A percentile compares a stretch with the other conserved stretches of the same genome.
Evolutionary conservation across 2,329 filamentous ascomycete species (phyloP).

Genomic region (Gremmenia infestans): DNA sequence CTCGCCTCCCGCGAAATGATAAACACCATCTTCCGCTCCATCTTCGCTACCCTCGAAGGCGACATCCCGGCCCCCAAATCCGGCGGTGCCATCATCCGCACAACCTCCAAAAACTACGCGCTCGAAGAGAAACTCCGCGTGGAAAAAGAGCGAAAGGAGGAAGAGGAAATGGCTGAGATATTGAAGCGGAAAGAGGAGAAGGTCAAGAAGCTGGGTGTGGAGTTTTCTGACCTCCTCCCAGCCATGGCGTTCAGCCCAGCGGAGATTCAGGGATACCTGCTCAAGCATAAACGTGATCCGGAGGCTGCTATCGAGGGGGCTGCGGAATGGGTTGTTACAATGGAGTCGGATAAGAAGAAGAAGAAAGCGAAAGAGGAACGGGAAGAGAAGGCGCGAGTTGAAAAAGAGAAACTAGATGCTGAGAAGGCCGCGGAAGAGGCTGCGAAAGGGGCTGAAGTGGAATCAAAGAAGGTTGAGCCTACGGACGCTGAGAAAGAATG

Average conservation of each 20-base stretch:
- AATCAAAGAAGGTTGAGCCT: slow-evolving; percentile 4
- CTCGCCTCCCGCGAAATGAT: slow-evolving; percentile 26
- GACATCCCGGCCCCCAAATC: slow-evolving; percentile 15
- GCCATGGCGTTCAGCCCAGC: slow-evolving; percentile 51
- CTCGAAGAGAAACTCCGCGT: background rate
- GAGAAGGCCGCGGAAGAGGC: slow-evolving; percentile 11
- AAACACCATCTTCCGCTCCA: slow-evolving; percentile 27
- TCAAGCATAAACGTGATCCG: slow-evolving; percentile 57
- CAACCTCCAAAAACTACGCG: background rate
- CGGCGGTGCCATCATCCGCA: background rate
- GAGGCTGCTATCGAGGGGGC: slow-evolving; percentile 49
- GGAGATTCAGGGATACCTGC: slow-evolving; percentile 59
- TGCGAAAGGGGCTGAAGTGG: slow-evolving; percentile 9
- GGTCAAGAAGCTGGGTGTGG: slow-evolving; percentile 38
- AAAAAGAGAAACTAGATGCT: slow-evolving; percentile 19
- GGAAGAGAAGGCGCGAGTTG: slow-evolving; percentile 21
- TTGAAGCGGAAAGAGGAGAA: slow-evolving; percentile 15
- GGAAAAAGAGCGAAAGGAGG: slow-evolving; percentile 2
- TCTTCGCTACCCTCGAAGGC: slow-evolving; percentile 35
- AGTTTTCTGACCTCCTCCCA: slow-evolving; percentile 51
- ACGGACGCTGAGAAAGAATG: too few relatives aligned
- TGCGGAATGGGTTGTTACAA: slow-evolving; percentile 48
- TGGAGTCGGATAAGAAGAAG: slow-evolving; percentile 42
- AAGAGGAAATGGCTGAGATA: slow-evolving; percentile 10
- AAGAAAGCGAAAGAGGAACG: slow-evolving; percentile 25